Evolutionary conservation across 1,284 basidiomycete genomes (phyloP).

Genomic region (Pseudozyma flocculosa): DNA sequence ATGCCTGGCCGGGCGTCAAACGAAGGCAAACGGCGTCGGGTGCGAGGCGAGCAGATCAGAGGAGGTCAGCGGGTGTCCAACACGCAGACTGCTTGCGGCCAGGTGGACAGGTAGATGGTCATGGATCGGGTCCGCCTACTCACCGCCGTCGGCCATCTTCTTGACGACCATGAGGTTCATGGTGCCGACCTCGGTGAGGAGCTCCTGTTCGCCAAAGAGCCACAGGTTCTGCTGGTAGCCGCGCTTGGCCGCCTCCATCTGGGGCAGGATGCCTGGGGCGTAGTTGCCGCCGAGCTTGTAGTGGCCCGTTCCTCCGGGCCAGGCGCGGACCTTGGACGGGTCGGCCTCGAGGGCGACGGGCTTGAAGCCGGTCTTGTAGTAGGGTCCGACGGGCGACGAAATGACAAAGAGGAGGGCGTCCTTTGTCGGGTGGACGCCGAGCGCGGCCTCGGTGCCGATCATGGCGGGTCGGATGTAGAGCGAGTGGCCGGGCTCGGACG

Average conservation of each 20-base stretch:
- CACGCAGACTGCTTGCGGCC: no score
- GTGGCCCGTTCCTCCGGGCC: conserved; percentile 55
- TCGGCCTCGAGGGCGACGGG: conserved; percentile 90
- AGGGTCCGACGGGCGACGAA: conserved; percentile 77
- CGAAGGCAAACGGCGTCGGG: neutral
- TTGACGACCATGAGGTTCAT: conserved; percentile 96
- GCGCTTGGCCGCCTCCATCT: conserved; percentile 75
- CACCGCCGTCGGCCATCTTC: conserved; percentile 71
- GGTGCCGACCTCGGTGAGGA: conserved; percentile 66
- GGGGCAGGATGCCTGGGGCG: conserved; percentile 63
- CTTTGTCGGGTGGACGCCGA: conserved; percentile 83
- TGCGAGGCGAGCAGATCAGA: no score
- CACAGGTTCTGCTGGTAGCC: conserved; percentile 96
- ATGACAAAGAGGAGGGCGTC: conserved; percentile 94
- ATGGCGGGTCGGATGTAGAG: conserved; percentile 81
- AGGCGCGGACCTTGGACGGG: conserved; percentile 71
- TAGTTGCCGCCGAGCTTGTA: conserved; percentile 58
- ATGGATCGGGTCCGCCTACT: conserved; percentile 34
- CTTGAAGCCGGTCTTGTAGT: conserved; percentile 93
- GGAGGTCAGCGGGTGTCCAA: no score
- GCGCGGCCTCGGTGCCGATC: conserved; percentile 84
- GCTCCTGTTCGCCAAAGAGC: conserved; percentile 66
- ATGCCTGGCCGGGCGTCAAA: conserved; percentile 3
- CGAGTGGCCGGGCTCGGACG: conserved; percentile 82
- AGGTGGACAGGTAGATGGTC: no score